phyloP scores from a whole-genome alignment of 2,329 filamentous ascomycete genomes.

The Clarireedia hainanense region DNA sequence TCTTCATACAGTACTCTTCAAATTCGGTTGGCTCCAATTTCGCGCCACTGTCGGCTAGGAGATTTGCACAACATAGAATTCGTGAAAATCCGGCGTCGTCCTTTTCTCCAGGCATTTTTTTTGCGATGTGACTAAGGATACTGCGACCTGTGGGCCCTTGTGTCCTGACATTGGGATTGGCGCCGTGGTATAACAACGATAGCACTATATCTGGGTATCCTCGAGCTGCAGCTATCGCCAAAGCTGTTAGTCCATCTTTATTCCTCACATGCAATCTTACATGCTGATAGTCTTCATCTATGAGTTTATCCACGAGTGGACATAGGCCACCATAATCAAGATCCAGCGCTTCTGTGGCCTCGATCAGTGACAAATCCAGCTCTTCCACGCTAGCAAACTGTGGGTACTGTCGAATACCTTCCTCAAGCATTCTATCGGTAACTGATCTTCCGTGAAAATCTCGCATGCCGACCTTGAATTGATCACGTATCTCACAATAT shows the following conservation, averaged over 20 bases:
- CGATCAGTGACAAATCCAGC: too few species aligned
- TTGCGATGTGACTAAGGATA: background rate
- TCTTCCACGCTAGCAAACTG: background rate
- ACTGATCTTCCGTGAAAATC: background rate
- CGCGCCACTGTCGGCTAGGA: background rate
- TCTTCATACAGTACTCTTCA: background rate
- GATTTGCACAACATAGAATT: background rate
- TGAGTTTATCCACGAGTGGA: background rate
- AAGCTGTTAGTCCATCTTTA: background rate
- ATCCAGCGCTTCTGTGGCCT: too few species aligned
- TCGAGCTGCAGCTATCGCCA: background rate
- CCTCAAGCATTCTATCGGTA: background rate
- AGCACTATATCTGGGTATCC: background rate
- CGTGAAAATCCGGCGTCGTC: background rate
- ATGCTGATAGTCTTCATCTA: background rate
- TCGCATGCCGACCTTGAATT: background rate
- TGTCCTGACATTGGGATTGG: background rate
- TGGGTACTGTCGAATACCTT: background rate
- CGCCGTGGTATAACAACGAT: background rate
- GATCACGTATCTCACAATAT: background rate
- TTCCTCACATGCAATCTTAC: background rate
- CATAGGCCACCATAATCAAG: background rate
- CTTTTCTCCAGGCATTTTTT: background rate
- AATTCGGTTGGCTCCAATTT: background rate
- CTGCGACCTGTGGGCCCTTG: background rate